Percentiles rank a stretch among this genome's conserved stretches.
Conservation (phyloP, 2,329 filamentous ascomycete species). For the Fusarium caatingaense region DNA sequence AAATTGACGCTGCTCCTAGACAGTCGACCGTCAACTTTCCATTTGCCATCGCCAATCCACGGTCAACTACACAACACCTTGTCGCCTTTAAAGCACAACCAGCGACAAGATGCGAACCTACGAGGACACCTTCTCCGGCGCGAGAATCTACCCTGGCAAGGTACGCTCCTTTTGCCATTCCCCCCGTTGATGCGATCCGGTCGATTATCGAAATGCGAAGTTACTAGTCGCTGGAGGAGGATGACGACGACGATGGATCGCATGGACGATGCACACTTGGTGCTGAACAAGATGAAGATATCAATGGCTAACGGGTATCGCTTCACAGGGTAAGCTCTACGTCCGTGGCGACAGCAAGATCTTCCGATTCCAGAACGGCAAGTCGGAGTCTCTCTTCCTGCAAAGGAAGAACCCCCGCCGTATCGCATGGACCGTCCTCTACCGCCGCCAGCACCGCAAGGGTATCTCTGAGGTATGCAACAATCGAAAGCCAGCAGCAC, state of each 20-base stretch:
- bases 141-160: conserved; percentile 76
- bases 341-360: conserved; percentile 99
- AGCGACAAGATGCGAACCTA: conserved; percentile 72
- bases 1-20: conserved; percentile 52
- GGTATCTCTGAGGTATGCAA: conserved; percentile 98
- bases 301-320: conserved; percentile 47
- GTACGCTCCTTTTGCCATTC: conserved; percentile 56
- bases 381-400: conserved; percentile 99
- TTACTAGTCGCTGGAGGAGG: conserved; percentile 17
- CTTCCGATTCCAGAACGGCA: conserved; percentile 99
- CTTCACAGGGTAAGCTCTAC: conserved; percentile 94
- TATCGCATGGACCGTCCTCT: conserved; percentile 98
- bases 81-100: conserved; percentile 55
- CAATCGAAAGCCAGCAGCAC: conserved; percentile 5
- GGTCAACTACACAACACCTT: conserved; percentile 57
- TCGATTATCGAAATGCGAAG: conserved; percentile 38
- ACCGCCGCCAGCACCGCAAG: conserved; percentile 99
- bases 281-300: conserved; percentile 21
- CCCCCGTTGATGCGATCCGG: conserved; percentile 39
- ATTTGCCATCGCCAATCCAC: conserved; percentile 53
- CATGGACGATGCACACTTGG: conserved; percentile 27
- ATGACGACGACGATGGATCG: conserved; percentile 25
- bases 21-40: conserved; percentile 47
- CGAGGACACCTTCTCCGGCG: conserved; percentile 74
- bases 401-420: conserved; percentile 99